Evolutionary conservation across 495 filamentous ascomycete genomes (phyloP), one percentile per base, ranked within the genome.

Genomic region (Rostrohypoxylon terebratum): DNA sequence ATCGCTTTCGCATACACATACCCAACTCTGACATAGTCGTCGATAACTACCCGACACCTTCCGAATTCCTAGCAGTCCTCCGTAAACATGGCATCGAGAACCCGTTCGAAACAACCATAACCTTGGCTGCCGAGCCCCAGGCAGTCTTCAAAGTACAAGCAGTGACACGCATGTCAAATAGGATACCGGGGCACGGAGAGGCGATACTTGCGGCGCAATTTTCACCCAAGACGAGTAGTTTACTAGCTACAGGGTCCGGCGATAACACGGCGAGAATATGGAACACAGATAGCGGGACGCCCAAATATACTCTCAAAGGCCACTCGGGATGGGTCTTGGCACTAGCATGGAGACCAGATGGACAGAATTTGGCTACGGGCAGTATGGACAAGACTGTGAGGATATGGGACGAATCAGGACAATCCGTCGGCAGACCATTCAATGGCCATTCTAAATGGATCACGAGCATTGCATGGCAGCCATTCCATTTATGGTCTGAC

Each of bases 371-470:
- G 55, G 96, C 94, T 9, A 98, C 95, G 3, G 96, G 96, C 13
- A 92, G 92, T 74, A 97, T 96, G 91, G 96, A 98, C 74, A 97
- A 94, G 73, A 92, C 90, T 0, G 90, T 98, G 13, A 87, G 95
- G 51, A 82, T 98, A 42, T 99, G 95, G 94, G 92, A 97, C 76
- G 89, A 90, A 70, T 93, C 91, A 1, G 96, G 96, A 0, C 89
- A 93, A 71, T 80, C 90, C 0, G 78, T 94, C 10, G 94, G 94
- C 8, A 84, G 86, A 20, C 87, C 93, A 4, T 84, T 98, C 73
- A 97, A 92, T 80, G 96, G 95, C 1, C 96, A 99, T 76, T 87
- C 89, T 3, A 96, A 96, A 78, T 97, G 93, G 92, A 91, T 98
- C 48, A 94, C 91, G 25, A 91, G 87, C 75, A 80, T 98, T 44